Evolutionary conservation across 176 grass and related monocot species (phyloP).

Genomic region (Oropetium thomaeum): DNA sequence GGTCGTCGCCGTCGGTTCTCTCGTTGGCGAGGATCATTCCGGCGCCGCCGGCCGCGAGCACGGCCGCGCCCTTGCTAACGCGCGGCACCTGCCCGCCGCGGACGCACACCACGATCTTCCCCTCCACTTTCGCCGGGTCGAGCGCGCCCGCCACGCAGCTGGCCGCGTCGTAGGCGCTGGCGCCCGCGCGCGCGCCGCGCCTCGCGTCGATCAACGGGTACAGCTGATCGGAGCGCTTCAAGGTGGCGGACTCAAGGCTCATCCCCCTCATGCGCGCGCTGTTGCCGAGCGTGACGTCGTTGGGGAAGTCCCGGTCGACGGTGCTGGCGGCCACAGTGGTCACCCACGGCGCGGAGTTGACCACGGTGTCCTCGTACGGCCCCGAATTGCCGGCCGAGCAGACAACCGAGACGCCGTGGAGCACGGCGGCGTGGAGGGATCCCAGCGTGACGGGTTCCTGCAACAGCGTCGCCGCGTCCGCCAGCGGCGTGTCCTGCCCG

Average conservation of each 20-base stretch:
- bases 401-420: constrained; percentile 49
- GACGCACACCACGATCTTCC: constrained; percentile 66
- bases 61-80: constrained; percentile 33
- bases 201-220: constrained; percentile 39
- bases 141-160: constrained; percentile 38
- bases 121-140: constrained; percentile 46
- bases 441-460: constrained; percentile 51
- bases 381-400: constrained; percentile 77
- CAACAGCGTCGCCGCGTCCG: neutral
- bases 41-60: constrained; percentile 43
- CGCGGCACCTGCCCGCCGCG: neutral
- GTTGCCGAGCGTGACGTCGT: constrained; percentile 58
- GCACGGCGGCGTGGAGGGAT: constrained; percentile 59
- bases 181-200: neutral
- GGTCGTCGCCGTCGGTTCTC: constrained; percentile 6
- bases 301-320: constrained; percentile 62
- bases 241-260: constrained; percentile 31
- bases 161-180: neutral
- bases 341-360: constrained; percentile 70
- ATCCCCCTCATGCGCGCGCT: constrained; percentile 27
- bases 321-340: constrained; percentile 77
- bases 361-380: constrained; percentile 33
- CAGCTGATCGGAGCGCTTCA: constrained; percentile 7
- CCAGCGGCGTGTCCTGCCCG: constrained; percentile 31
- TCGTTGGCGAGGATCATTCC: constrained; percentile 66